Conservation (phyloP, 1,139 yeast species). For the Scheffersomyces quercinus region DNA sequence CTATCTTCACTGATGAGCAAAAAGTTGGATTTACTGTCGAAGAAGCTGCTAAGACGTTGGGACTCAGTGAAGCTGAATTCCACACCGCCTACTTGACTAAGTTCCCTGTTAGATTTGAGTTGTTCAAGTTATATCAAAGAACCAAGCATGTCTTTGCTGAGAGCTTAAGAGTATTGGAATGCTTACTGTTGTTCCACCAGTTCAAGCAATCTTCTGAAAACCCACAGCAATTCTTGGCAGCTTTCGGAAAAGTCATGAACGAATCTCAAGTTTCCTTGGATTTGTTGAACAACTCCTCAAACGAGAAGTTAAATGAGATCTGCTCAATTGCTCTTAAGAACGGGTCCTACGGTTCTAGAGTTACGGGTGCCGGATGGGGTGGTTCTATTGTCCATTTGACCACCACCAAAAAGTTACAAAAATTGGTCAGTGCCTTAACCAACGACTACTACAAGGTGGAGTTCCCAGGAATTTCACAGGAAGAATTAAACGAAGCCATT, state of each 20-base stretch:
- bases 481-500: constrained; percentile 51
- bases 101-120: constrained; percentile 58
- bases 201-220: constrained; percentile 15
- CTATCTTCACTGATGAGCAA: constrained; percentile 29
- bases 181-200: constrained; percentile 38
- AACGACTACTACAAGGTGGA: constrained; percentile 50
- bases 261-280: constrained; percentile 59
- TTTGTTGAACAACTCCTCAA: constrained; percentile 54
- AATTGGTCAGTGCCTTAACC: constrained; percentile 47
- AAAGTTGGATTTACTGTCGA: constrained; percentile 52
- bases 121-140: constrained; percentile 57
- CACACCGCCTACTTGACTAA: constrained; percentile 46
- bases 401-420: constrained; percentile 43
- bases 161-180: constrained; percentile 58
- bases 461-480: constrained; percentile 49
- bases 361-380: constrained; percentile 85
- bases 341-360: constrained; percentile 68
- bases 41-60: constrained; percentile 49
- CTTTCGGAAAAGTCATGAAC: constrained; percentile 59
- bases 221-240: constrained; percentile 24
- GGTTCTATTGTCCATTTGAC: constrained; percentile 72
- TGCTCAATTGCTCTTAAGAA: constrained; percentile 53
- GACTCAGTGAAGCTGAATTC: constrained; percentile 45
- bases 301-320: constrained; percentile 51
- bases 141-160: constrained; percentile 68